phyloP scores from a whole-genome alignment of 2,329 filamentous ascomycete genomes.

The Stachybotrys echinatus region DNA sequence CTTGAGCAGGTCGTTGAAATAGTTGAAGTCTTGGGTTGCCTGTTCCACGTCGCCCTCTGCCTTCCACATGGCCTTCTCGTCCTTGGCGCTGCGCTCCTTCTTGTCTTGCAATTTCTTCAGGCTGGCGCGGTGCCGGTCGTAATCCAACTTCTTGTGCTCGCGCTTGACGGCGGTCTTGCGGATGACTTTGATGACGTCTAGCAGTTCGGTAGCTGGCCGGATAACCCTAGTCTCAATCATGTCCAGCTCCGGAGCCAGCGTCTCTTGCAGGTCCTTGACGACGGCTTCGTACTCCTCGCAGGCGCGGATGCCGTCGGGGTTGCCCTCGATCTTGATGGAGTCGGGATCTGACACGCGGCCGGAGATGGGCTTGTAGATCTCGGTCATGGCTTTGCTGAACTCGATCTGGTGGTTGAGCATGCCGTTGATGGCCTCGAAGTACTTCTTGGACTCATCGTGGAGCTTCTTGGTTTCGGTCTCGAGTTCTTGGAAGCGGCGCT shows the following conservation, averaged over 20 bases:
- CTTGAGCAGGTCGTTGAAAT: slow-evolving; percentile 96
- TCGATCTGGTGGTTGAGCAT: slow-evolving; percentile 98
- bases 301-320: slow-evolving; percentile 85
- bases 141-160: slow-evolving; percentile 96
- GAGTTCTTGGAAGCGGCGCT: slow-evolving; percentile 88
- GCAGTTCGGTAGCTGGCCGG: slow-evolving; percentile 84
- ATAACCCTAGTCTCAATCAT: slow-evolving; percentile 95
- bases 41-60: slow-evolving; percentile 87
- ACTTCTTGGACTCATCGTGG: slow-evolving; percentile 95
- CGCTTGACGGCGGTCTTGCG: slow-evolving; percentile 84
- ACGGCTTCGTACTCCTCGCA: slow-evolving; percentile 95
- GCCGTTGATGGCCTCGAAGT: slow-evolving; percentile 95
- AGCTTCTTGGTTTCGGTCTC: slow-evolving; percentile 95
- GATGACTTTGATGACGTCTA: slow-evolving; percentile 93
- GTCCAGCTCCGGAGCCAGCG: slow-evolving; percentile 84
- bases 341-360: slow-evolving; percentile 92
- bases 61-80: slow-evolving; percentile 96
- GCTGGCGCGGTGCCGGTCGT: slow-evolving; percentile 75
- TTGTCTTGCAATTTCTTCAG: slow-evolving; percentile 97
- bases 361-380: slow-evolving; percentile 98
- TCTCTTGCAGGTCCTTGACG: slow-evolving; percentile 84
- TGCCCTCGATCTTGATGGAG: slow-evolving; percentile 74
- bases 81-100: slow-evolving; percentile 92
- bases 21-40: slow-evolving; percentile 93
- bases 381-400: slow-evolving; percentile 91